Percentiles rank a stretch among this genome's conserved stretches.
phyloP scores from a whole-genome alignment of 2,329 filamentous ascomycete species.

The Trichoderma koningiopsis region DNA sequence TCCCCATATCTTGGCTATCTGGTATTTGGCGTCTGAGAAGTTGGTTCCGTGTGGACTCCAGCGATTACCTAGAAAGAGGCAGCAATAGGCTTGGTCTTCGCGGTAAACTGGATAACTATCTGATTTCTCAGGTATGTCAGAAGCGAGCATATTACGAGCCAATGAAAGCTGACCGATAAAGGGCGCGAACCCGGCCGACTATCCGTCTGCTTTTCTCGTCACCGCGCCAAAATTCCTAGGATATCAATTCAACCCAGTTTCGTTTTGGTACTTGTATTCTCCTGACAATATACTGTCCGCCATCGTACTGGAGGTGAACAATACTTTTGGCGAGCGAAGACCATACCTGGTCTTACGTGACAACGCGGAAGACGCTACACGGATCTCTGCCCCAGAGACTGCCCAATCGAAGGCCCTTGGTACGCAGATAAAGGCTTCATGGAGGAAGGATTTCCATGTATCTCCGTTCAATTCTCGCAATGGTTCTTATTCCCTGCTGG shows the following conservation, averaged over 20 bases:
- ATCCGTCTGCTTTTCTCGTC: constrained; percentile 69
- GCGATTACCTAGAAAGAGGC: constrained; percentile 63
- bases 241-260: constrained; percentile 74
- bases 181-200: constrained; percentile 60
- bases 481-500: constrained; percentile 55
- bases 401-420: not conserved
- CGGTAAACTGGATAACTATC: constrained; percentile 63
- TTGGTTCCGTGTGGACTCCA: constrained; percentile 64
- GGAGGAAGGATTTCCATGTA: constrained; percentile 74
- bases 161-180: constrained; percentile 39
- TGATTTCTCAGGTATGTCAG: constrained; percentile 56
- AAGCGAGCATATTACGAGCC: not conserved
- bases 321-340: constrained; percentile 72
- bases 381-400: constrained; percentile 7
- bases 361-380: constrained; percentile 31
- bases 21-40: constrained; percentile 37
- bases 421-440: constrained; percentile 50
- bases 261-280: constrained; percentile 78
- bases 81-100: constrained; percentile 55
- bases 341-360: constrained; percentile 37
- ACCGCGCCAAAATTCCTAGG: constrained; percentile 70
- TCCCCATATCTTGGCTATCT: constrained; percentile 29
- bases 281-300: constrained; percentile 57
- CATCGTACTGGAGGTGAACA: constrained; percentile 74
- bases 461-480: constrained; percentile 71